phyloP scores from a whole-genome alignment of 306 rosid genomes.

The Trichosanthes truncata region DNA sequence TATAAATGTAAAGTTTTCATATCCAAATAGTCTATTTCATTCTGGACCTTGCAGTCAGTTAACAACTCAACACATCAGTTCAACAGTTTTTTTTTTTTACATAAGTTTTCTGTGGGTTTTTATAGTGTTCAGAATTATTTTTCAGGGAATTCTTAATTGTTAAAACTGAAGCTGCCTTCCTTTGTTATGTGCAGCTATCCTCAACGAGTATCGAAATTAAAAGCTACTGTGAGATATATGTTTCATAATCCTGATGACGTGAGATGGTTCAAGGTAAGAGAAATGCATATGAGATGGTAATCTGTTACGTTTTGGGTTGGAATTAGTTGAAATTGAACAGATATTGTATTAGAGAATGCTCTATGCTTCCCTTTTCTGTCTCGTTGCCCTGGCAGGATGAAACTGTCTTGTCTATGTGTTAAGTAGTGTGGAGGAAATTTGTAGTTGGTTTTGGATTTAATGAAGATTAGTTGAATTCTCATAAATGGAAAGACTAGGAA shows the following conservation, averaged over 20 bases:
- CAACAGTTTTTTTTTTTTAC: neutral
- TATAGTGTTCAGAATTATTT: neutral
- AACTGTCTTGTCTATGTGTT: neutral
- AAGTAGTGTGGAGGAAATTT: neutral
- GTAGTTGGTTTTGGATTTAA: neutral
- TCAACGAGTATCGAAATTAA: conserved; percentile 82
- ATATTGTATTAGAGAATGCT: neutral
- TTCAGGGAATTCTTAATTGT: neutral
- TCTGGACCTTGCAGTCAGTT: neutral
- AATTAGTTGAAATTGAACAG: neutral
- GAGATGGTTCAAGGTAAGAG: conserved; percentile 81
- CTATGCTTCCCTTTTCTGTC: neutral
- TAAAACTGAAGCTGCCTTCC: neutral
- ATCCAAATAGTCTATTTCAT: neutral
- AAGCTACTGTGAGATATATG: conserved; percentile 77
- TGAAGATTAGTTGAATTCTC: too few relatives aligned
- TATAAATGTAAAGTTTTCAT: neutral
- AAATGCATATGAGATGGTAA: conserved; percentile 7
- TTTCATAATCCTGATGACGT: conserved; percentile 94
- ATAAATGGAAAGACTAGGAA: neutral
- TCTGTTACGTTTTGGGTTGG: neutral
- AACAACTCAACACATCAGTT: neutral
- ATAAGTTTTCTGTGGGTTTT: neutral
- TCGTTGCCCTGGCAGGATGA: neutral
- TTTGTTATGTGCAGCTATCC: conserved; percentile 71